These are phyloP conservation scores for Violaceomyces palustris DNA, from an alignment of 1,284 basidiomycete genomes.

Conservation along the genomic window DNA sequence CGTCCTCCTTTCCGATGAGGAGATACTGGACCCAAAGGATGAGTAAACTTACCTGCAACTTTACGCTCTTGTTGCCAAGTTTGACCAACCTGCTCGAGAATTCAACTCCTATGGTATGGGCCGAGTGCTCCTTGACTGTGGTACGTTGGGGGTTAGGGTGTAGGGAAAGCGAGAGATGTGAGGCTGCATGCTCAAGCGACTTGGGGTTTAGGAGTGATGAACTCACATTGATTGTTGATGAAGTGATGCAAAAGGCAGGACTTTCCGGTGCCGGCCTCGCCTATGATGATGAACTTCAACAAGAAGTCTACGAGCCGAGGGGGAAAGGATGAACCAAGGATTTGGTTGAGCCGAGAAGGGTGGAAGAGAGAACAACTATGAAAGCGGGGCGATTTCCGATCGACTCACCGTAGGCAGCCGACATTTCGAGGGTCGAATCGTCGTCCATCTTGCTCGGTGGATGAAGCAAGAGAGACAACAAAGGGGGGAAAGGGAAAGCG, in stretches of 20 bases:
- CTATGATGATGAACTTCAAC: constrained; percentile 95
- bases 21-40: too few relatives aligned
- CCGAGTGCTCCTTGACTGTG: constrained; percentile 87
- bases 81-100: constrained; percentile 84
- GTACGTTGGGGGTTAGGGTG: background rate
- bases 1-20: too few relatives aligned
- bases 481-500: too few relatives aligned
- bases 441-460: too few relatives aligned
- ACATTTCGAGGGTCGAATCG: constrained; percentile 29
- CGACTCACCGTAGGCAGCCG: constrained; percentile 23
- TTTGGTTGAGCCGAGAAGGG: too few relatives aligned
- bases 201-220: background rate
- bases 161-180: background rate
- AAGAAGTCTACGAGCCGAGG: constrained; percentile 65
- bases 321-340: too few relatives aligned
- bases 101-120: constrained; percentile 95
- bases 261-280: constrained; percentile 93
- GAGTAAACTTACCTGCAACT: constrained; percentile 75
- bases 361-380: too few relatives aligned
- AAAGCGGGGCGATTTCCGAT: too few relatives aligned
- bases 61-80: constrained; percentile 85
- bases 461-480: too few relatives aligned
- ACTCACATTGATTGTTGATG: constrained; percentile 84
- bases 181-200: constrained; percentile 4
- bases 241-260: constrained; percentile 93